Evolutionary conservation across 2,329 filamentous ascomycete genomes (phyloP).

Genomic region (Phialemonium atrogriseum): DNA sequence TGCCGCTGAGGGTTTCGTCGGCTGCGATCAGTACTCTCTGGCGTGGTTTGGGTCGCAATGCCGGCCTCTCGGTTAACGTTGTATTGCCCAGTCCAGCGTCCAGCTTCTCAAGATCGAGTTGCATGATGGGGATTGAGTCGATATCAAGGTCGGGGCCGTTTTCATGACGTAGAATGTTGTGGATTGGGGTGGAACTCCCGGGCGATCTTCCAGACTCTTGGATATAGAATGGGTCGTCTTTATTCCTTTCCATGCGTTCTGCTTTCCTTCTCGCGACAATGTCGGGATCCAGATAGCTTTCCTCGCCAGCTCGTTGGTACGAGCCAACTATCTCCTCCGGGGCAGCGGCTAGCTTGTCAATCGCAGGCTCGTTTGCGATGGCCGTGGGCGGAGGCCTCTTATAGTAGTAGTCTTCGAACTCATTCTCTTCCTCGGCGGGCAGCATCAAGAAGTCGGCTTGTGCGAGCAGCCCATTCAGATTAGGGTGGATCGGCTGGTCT

Average conservation of each 20-base stretch:
- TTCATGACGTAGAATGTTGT: constrained; percentile 63
- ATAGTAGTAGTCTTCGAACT: constrained; percentile 61
- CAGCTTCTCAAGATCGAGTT: constrained; percentile 65
- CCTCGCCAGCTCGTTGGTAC: constrained; percentile 53
- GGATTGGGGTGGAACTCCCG: constrained; percentile 66
- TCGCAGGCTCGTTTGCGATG: constrained; percentile 45
- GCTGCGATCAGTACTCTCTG: constrained; percentile 60
- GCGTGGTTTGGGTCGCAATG: constrained; percentile 31
- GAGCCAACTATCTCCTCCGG: constrained; percentile 38
- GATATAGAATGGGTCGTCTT: constrained; percentile 96
- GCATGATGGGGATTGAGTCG: constrained; percentile 92
- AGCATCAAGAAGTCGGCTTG: constrained; percentile 41
- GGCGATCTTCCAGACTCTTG: constrained; percentile 17
- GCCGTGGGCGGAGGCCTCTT: constrained; percentile 42
- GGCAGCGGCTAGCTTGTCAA: constrained; percentile 39
- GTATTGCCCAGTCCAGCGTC: constrained; percentile 19
- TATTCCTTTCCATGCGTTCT: constrained; percentile 73
- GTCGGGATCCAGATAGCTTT: constrained; percentile 63
- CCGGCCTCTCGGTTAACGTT: constrained; percentile 7
- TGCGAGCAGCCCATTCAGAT: constrained; percentile 60
- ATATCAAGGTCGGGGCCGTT: constrained; percentile 80
- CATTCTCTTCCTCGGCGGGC: constrained; percentile 48
- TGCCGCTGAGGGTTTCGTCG: constrained; percentile 60
- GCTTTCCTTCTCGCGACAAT: constrained; percentile 66
- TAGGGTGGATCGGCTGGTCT: constrained; percentile 71